Evolutionary conservation across 768 basidiomycete genomes (phyloP).

Genomic region (Agrocybe pediades): DNA sequence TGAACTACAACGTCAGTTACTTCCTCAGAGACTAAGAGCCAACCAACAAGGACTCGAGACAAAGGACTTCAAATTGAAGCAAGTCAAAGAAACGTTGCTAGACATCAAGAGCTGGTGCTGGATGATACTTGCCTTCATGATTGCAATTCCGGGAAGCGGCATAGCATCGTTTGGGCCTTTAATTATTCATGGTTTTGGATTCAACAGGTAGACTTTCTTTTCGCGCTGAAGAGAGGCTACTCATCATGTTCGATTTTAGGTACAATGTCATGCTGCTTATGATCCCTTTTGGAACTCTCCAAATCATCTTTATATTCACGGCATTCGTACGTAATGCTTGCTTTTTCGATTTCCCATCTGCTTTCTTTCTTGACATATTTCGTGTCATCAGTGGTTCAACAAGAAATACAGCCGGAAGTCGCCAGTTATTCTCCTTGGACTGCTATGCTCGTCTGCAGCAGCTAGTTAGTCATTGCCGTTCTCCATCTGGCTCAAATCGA

Average conservation of each 20-base stretch:
- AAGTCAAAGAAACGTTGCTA: slow-evolving; percentile 31
- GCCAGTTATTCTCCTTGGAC: slow-evolving; percentile 20
- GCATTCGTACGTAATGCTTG: slow-evolving; percentile 33
- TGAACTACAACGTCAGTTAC: background rate
- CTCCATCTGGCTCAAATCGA: background rate
- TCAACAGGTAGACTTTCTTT: slow-evolving; percentile 25
- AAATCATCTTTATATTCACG: slow-evolving; percentile 25
- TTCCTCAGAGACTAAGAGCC: slow-evolving; percentile 28
- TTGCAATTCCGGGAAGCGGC: slow-evolving; percentile 26
- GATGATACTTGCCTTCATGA: slow-evolving; percentile 25
- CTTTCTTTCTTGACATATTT: background rate
- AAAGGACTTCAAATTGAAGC: slow-evolving; percentile 31
- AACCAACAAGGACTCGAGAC: slow-evolving; percentile 37
- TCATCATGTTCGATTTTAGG: slow-evolving; percentile 15
- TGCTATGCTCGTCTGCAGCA: slow-evolving; percentile 24
- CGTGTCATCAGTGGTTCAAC: slow-evolving; percentile 23
- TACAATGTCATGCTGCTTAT: slow-evolving; percentile 31
- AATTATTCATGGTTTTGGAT: slow-evolving; percentile 34
- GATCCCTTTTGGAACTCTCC: slow-evolving; percentile 31
- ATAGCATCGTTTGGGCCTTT: slow-evolving; percentile 30
- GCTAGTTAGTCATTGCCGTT: slow-evolving; percentile 16
- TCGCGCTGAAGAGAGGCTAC: background rate
- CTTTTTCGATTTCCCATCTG: too few relatives aligned
- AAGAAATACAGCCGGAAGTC: slow-evolving; percentile 27
- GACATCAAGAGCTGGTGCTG: slow-evolving; percentile 38